Conservation (phyloP, 2,329 filamentous ascomycete species). For the Trichoderma sp. region DNA sequence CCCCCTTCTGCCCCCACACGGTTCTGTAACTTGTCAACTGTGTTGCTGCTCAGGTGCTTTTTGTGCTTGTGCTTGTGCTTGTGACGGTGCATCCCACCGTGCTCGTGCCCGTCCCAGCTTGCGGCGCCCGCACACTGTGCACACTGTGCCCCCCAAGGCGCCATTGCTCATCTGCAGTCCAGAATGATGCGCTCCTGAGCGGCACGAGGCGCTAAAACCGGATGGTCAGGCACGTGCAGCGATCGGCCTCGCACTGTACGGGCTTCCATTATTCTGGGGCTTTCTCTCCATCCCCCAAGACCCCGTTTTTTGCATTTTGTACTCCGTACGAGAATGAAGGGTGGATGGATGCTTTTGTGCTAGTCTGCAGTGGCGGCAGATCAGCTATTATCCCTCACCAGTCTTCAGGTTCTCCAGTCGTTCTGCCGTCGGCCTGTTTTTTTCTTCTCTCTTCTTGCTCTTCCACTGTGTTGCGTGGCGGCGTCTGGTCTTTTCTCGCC, state of each 20-base stretch:
- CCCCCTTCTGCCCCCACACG: neutral
- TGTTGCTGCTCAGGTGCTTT: constrained; percentile 6
- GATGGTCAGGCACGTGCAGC: neutral
- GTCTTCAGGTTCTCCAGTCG: neutral
- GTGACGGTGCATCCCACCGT: neutral
- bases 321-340: constrained; percentile 6
- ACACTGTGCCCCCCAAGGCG: neutral
- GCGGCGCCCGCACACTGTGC: constrained; percentile 9
- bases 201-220: neutral
- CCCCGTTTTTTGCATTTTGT: neutral
- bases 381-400: constrained; percentile 16
- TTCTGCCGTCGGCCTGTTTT: neutral
- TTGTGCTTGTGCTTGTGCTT: neutral
- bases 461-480: neutral
- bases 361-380: constrained; percentile 18
- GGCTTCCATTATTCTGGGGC: constrained; percentile 2
- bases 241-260: neutral
- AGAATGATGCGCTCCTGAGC: neutral
- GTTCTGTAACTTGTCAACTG: neutral
- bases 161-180: neutral
- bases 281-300: neutral
- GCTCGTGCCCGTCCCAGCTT: neutral
- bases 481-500: neutral
- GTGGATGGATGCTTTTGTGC: constrained; percentile 10
- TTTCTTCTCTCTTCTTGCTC: neutral